These are phyloP conservation scores for Thelonectria rubi DNA, from an alignment of 2,329 filamentous ascomycete species.

Conservation along the genomic window DNA sequence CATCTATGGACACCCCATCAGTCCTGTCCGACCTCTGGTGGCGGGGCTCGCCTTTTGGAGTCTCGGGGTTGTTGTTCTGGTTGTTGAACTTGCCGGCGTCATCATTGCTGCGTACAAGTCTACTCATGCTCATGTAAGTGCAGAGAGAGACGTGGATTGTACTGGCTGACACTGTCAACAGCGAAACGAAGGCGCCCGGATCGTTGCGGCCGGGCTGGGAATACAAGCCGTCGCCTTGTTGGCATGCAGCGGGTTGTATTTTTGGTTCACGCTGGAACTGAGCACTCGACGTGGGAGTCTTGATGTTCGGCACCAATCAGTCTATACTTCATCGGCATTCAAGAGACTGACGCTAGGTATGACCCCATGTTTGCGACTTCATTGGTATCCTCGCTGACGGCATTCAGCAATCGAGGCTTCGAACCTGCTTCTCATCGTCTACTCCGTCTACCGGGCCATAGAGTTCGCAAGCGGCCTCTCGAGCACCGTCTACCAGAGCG, in stretches of 20 bases:
- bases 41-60: slow-evolving; percentile 47
- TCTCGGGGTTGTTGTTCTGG: slow-evolving; percentile 47
- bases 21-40: slow-evolving; percentile 48
- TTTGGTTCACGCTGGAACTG: slow-evolving; percentile 53
- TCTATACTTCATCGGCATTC: slow-evolving; percentile 56
- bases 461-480: slow-evolving; percentile 50
- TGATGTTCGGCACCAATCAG: slow-evolving; percentile 49
- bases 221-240: slow-evolving; percentile 55
- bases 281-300: slow-evolving; percentile 49
- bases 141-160: background rate
- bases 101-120: slow-evolving; percentile 51
- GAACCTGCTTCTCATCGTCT: slow-evolving; percentile 49
- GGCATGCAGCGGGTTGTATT: slow-evolving; percentile 50
- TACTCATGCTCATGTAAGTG: slow-evolving; percentile 48
- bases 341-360: slow-evolving; percentile 56
- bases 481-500: slow-evolving; percentile 49
- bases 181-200: slow-evolving; percentile 48
- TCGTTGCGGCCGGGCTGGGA: slow-evolving; percentile 56
- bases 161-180: slow-evolving; percentile 28
- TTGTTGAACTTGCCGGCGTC: slow-evolving; percentile 53
- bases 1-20: slow-evolving; percentile 56
- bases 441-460: slow-evolving; percentile 54
- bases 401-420: slow-evolving; percentile 50
- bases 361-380: slow-evolving; percentile 21
- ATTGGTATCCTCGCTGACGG: slow-evolving; percentile 19